Base-by-base conservation (phyloP, 1,284 basidiomycete species). In the Pholiota adiposa region DNA sequence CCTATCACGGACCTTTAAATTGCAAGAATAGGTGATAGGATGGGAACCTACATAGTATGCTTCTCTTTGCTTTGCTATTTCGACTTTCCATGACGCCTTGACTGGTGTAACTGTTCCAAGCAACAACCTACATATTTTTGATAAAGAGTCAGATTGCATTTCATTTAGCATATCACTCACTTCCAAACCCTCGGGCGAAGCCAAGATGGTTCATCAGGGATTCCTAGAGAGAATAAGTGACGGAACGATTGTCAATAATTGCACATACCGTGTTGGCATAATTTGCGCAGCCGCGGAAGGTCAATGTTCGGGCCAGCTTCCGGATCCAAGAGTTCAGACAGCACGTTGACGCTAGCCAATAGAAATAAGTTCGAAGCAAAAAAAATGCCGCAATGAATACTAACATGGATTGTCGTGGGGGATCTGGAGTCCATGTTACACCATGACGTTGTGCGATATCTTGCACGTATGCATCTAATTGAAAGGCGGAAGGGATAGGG, bases 181-280 rank as follows among this genome's bases (percentile, higher is more conserved):
- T 84, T 88, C 89, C 89, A 92, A 65, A 89, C 78, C 53, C 87
- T 79, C 31, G 89, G 87, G 51, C 89, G 81, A 58, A 91, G 75
- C 88, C 89, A 92, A 14, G 80, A 73, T 33, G 89, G 90, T 65
- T 88, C 78, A 63, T 88, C 82, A 54, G 90, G 88, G 49, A 92
- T 81, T 58, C 89, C 89, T 91, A 64, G 41, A 23, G 40, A 51
- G 51, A 58, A 56, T 63, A 58, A 61, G 41, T 36, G 56, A 18
- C 16, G 6, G 33, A 36, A 12, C 43, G 52, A 44, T 9, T 51
- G 54, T 18, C 25, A 56, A 11, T 40, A 7, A 48, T 40, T 46
- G 14, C 18, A 59, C 57, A 63, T 76, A 58, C 89, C 87, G 67
- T 81, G 80, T 41, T 78, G 71, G 68, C 89, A 90, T 44, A 89